Evolutionary conservation across 1,139 yeast genomes (phyloP), one percentile per base, ranked within the genome.

Genomic region (Hemisphaericaspora subhashii): DNA sequence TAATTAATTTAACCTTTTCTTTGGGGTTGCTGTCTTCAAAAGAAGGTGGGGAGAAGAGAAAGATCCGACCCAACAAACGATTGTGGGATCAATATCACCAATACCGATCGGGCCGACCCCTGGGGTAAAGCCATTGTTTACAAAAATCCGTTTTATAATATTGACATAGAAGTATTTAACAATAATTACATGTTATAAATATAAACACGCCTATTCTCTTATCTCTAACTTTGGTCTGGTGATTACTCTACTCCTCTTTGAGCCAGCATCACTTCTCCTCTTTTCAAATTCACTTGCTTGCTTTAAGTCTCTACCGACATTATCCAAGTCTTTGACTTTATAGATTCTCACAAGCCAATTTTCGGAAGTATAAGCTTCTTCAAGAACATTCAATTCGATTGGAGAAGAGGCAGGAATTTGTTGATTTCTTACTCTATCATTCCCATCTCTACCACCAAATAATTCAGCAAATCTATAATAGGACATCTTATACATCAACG

Each of bases 291-390:
- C 58, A 31, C 77, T 65, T 28, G 78, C 81, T 36, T 70, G 68
- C 35, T 58, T 62, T 47, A 82, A 67, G 52, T 81, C 83, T 63
- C 98, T 81, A 38, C 98, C 98, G 46, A 86, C 79, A 48, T 80
- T 81, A 62, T 94, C 99, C 45, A 79, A 74, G 48, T 88, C 94
- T 67, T 90, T 92, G 49, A 94, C 89, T 72, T 89, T 87, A 72
- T 86, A 94, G 46, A 94, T 79, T 68, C 99, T 81, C 23, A 94
- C 97, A 52, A 94, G 77, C 98, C 98, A 94, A 72, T 92, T 94
- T 58, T 89, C 96, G 38, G 94, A 77, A 1, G 98, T 92, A 68
- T 84, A 94, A 0, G 85, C 98, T 70, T 94, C 99, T 56, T 94
- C 98, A 34, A 90, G 72, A 37, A 83, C 83, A 58, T 82, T 82